phyloP scores from a whole-genome alignment of 2,329 filamentous ascomycete species.

The Arthrobotrys sphaeroides region DNA sequence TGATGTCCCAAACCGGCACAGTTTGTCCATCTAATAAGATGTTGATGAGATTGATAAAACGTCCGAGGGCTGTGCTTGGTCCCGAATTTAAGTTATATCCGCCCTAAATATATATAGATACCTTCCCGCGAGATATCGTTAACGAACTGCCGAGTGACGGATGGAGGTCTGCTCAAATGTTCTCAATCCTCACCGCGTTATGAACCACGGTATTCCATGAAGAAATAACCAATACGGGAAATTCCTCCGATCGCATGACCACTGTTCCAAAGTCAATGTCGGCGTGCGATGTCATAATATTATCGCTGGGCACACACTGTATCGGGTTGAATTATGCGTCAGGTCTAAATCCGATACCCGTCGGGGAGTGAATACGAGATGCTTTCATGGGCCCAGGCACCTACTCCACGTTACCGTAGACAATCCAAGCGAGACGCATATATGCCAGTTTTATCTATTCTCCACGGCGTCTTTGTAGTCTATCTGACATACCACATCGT shows the following conservation, averaged over 20 bases:
- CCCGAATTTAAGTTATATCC: conserved; percentile 27
- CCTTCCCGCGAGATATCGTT: background rate
- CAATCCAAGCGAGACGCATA: too few relatives aligned
- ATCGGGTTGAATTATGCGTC: background rate
- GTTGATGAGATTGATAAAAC: background rate
- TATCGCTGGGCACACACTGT: background rate
- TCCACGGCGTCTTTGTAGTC: background rate
- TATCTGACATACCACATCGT: conserved; percentile 5
- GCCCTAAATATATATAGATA: conserved; percentile 50
- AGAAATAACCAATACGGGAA: background rate
- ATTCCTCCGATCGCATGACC: background rate
- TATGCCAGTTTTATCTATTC: background rate
- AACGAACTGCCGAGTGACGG: conserved; percentile 7
- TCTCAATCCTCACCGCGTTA: background rate
- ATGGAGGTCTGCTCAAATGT: too few relatives aligned
- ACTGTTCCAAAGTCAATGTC: background rate
- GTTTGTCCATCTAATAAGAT: background rate
- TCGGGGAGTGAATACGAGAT: too few relatives aligned
- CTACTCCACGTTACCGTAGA: too few relatives aligned
- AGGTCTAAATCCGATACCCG: background rate
- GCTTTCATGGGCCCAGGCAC: too few relatives aligned
- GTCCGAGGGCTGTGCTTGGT: conserved; percentile 41
- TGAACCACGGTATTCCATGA: background rate
- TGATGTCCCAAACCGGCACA: conserved; percentile 14
- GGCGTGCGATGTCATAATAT: background rate